A percentile compares a stretch with the other conserved stretches of the same genome.
phyloP scores from a whole-genome alignment of 108 stramenopile species.

The Aureococcus anophagefferens region DNA sequence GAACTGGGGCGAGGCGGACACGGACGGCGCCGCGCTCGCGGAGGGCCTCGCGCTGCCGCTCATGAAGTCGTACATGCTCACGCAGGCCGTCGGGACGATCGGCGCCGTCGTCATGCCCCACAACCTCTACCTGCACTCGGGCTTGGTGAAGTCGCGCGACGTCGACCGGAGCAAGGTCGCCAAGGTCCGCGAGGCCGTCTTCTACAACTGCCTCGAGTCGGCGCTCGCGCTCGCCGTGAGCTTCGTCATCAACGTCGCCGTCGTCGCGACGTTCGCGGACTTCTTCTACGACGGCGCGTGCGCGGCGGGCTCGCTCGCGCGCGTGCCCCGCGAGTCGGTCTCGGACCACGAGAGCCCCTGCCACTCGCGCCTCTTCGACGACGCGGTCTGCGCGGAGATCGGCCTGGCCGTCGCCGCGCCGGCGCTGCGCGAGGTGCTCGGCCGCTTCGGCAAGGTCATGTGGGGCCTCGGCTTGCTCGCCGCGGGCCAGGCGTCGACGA shows the following conservation, averaged over 20 bases:
- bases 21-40: slow-evolving; percentile 17
- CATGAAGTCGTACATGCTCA: slow-evolving; percentile 23
- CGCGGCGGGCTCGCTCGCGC: slow-evolving; percentile 13
- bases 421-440: no score
- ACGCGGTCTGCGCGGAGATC: no score
- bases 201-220: slow-evolving; percentile 40
- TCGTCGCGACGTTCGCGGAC: slow-evolving; percentile 38
- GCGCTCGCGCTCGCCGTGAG: slow-evolving; percentile 33
- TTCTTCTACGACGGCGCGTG: slow-evolving; percentile 26
- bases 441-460: no score
- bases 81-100: slow-evolving; percentile 37
- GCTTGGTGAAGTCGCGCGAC: slow-evolving; percentile 36
- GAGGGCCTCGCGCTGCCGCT: slow-evolving; percentile 25
- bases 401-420: no score
- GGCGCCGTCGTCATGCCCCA: slow-evolving; percentile 50
- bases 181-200: slow-evolving; percentile 22
- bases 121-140: slow-evolving; percentile 45
- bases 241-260: slow-evolving; percentile 39
- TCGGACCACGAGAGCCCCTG: no score
- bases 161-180: slow-evolving; percentile 18
- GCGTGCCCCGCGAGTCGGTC: no score
- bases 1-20: slow-evolving; percentile 27
- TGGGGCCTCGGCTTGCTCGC: no score
- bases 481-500: no score
- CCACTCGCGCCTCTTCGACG: no score